Base-by-base conservation (phyloP, 2,329 filamentous ascomycete genomes). In the Fusarium palustre region DNA sequence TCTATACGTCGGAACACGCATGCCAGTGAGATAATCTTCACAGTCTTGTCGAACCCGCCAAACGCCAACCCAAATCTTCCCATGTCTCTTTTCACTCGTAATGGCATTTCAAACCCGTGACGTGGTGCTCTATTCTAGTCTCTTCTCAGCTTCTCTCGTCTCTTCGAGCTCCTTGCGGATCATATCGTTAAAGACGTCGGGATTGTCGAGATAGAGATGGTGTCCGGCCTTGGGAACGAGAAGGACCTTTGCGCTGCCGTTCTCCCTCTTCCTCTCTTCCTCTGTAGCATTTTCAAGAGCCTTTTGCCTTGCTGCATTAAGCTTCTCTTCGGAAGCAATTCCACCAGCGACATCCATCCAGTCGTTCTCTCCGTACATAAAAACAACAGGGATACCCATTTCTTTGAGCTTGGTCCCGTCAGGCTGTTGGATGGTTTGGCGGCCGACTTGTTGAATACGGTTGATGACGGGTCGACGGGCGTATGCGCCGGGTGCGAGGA, bases 261-360 rank as follows among this genome's bases (percentile, higher is more conserved):
- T 92, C 76, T 97, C 95, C 5, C 81, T 82, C 61, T 83, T 81
- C 78, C 85, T 88, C 79, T 97, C 92, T 59, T 93, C 91, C 2
- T 85, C 82, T 0, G 86, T 90, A 24, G 87, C 91, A 24, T 85
- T 79, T 15, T 85, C 80, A 5, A 97, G 81, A 1, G 86, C 83
- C 50, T 87, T 86, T 28, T 81, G 80, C 68, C 87, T 87, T 67
- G 91, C 89, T 60, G 90, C 85, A 64, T 92, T 90, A 15, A 98
- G 86, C 78, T 91, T 94, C 79, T 94, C 88, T 75, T 92, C 88
- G 0, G 94, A 90, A 0, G 92, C 93, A 47, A 90, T 88, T 0
- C 96, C 96, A 30, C 94, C 96, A 0, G 89, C 89, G 11, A 96
- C 90, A 71, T 99, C 96, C 96, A 99, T 99, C 96, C 96, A 99